Percentiles rank a stretch among this genome's conserved stretches.
Evolutionary conservation across 176 grass and related monocot species (phyloP).

Genomic region (Triticum turgidum): DNA sequence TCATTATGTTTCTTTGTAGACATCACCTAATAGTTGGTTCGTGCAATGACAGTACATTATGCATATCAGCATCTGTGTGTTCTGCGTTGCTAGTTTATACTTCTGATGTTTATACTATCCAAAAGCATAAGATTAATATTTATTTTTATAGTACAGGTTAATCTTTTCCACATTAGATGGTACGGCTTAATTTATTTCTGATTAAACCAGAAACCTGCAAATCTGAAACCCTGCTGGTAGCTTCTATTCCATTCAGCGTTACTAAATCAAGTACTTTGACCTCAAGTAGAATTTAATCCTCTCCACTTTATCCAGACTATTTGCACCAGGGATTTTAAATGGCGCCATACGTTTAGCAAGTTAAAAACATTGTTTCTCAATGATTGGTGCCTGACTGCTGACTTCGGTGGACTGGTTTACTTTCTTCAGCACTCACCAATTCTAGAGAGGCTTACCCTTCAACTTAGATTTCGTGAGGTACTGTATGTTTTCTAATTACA

Average conservation of each 20-base stretch:
- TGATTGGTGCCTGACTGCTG: not conserved
- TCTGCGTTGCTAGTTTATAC: not conserved
- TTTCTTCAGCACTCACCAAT: slow-evolving; percentile 4
- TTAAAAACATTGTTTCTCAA: slow-evolving; percentile 2
- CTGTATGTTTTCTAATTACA: not conserved
- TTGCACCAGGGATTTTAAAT: slow-evolving; percentile 15
- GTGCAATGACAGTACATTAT: not conserved
- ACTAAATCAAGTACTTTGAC: not conserved
- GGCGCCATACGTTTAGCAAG: not conserved
- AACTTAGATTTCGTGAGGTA: not conserved
- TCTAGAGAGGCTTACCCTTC: slow-evolving; percentile 4
- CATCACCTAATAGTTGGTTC: not conserved
- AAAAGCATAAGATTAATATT: not conserved
- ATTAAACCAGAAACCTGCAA: not conserved
- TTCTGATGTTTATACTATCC: not conserved
- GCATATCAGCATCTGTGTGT: not conserved
- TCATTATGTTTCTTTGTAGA: not conserved
- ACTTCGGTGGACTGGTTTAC: not conserved
- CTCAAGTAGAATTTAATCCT: not conserved
- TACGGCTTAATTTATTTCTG: not conserved
- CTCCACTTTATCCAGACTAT: not conserved
- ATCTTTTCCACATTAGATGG: not conserved
- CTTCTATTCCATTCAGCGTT: not conserved
- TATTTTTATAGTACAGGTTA: not conserved
- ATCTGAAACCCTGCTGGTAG: not conserved